Evolutionary conservation across 768 basidiomycete genomes (phyloP), one percentile per base, ranked within the genome.

Genomic region (Sporobolomyces phaffii): DNA sequence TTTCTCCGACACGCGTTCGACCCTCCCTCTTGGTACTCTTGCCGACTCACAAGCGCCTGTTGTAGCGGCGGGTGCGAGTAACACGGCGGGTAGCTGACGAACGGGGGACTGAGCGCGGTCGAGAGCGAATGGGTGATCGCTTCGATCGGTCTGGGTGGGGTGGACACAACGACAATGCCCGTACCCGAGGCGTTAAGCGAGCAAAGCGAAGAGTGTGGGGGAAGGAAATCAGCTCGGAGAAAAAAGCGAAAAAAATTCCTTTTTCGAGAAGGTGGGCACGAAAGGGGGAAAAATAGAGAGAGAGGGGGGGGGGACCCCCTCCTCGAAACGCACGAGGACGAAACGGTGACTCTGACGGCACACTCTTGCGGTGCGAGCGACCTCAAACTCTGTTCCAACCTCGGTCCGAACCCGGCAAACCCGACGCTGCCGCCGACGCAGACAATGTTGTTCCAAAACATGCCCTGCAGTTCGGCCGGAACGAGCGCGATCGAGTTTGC

Each of bases 371-470:
- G 91, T 26, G 91, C 91, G 44, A 93, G 80, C 24, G 87, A 33
- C 43, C 31, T 14, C 7, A 18, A 29, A 74, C 88, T 77, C 77
- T 94, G 92, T 58, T 18, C 45, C 56, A 97, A 78, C 79, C 93
- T 80, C 57, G 82, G 78, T 26, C 82, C 82, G 73, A 97, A 87
- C 9, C 87, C 88, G 47, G 84, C 81, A 71, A 92, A 85, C 72
- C 83, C 84, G 20, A 85, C 84, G 77, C 84, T 87, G 18, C 93
- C 93, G 53, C 93, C 93, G 74, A 91, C 84, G 69, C 94, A 78
- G 17, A 88, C 89, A 67, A 98, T 91, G 77, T 97, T 90, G 38
- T 85, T 85, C 91, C 91, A 98, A 78, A 91, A 96, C 87, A 98
- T 85, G 38, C 90, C 92, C 72, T 86, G 89, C 29, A 93, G 73